These are phyloP conservation scores for Cryptosporidium canis DNA, from an alignment of 169 alveolate species.

Conservation along the genomic window DNA sequence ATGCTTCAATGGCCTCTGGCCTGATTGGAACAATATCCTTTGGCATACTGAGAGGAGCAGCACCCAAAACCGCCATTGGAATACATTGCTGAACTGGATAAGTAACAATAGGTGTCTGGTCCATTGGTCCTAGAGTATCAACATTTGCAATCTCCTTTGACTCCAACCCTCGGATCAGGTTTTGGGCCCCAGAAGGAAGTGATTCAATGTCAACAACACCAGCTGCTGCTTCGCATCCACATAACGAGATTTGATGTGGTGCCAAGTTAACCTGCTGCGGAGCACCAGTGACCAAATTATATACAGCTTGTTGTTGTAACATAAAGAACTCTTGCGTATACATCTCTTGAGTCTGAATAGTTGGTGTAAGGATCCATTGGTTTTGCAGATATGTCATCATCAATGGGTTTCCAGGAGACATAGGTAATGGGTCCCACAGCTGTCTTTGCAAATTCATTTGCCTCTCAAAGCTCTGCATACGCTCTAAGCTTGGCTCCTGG, in stretches of 20 bases:
- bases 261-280: slow-evolving; percentile 80
- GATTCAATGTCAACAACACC: slow-evolving; percentile 70
- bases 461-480: slow-evolving; percentile 72
- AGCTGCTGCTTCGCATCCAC: slow-evolving; percentile 73
- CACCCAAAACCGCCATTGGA: slow-evolving; percentile 73
- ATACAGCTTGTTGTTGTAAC: slow-evolving; percentile 80
- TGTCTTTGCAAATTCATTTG: slow-evolving; percentile 72
- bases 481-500: slow-evolving; percentile 67
- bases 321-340: slow-evolving; percentile 82
- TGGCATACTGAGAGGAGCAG: slow-evolving; percentile 72
- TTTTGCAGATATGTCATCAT: slow-evolving; percentile 81
- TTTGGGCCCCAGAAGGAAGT: slow-evolving; percentile 70
- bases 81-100: slow-evolving; percentile 70
- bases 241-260: slow-evolving; percentile 79
- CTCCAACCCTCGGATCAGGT: slow-evolving; percentile 61
- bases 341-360: slow-evolving; percentile 80
- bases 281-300: slow-evolving; percentile 77
- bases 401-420: slow-evolving; percentile 82
- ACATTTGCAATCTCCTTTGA: slow-evolving; percentile 61
- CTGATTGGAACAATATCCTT: slow-evolving; percentile 63
- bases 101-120: slow-evolving; percentile 68
- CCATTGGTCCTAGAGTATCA: slow-evolving; percentile 69
- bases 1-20: slow-evolving; percentile 59
- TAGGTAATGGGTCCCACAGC: slow-evolving; percentile 77
- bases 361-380: slow-evolving; percentile 79